Evolutionary conservation across 2,329 filamentous ascomycete genomes (phyloP), one percentile per base, ranked within the genome.

Genomic region (Trichoderma simmonsii): DNA sequence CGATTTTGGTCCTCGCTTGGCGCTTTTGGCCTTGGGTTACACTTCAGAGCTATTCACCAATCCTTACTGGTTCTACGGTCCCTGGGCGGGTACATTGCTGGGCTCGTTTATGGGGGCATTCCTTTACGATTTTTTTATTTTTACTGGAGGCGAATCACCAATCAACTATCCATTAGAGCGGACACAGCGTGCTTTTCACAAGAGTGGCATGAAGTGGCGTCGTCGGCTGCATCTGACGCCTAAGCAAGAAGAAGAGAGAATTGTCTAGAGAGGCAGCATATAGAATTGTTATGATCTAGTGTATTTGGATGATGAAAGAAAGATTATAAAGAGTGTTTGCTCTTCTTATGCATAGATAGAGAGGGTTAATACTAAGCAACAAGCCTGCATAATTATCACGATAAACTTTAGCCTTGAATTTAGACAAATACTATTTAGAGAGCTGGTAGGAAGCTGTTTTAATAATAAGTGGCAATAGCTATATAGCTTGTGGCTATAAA

Each of bases 111-210:
- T 36, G 12, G 63, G 63, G 11, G 63, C 63, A 8, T 66, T 66
- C 48, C 63, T 66, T 39, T 66, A 66, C 48, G 63, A 66, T 66
- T 66, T 66, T 34, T 36, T 66, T 9, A 66, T 66, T 2, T 66
- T 66, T 6, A 66, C 63, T 28, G 63, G 63, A 14, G 63, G 63
- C 15, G 63, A 66, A 56, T 66, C 63, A 0, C 63, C 63, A 26
- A 51, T 66, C 43, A 66, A 66, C 12, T 66, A 66, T 66, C 63
- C 63, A 34, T 54, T 66, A n/a, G 63, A 66, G 12, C 48, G 63
- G 14, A 66, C 63, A 56, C 48, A 56, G 43, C 63, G 63, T 39
- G 63, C 63, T 18, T 12, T 66, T 11, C 63, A 54, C 18, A 66
- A 66, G 30, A 56, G 63, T n/a, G n/a, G 26, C 18, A 54, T 66